Conservation (phyloP, 1,284 basidiomycete species). For the Trichosporon sp. region DNA sequence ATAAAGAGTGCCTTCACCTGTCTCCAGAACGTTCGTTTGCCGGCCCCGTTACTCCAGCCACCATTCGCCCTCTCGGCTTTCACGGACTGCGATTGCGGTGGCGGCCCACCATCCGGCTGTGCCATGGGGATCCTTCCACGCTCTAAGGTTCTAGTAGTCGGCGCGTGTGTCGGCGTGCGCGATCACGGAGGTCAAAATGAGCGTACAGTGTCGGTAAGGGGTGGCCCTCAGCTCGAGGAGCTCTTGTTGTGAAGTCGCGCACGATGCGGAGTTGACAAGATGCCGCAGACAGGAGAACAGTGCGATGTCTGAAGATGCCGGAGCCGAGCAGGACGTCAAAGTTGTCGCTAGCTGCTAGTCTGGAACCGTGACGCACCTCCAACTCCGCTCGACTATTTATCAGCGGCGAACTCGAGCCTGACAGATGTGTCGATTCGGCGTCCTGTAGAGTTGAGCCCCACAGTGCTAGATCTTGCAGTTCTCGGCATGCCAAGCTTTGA, state of each 20-base stretch:
- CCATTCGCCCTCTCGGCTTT: not conserved
- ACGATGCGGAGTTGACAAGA: not conserved
- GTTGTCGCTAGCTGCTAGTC: not conserved
- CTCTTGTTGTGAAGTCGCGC: not conserved
- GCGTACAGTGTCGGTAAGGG: not conserved
- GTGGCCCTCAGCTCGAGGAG: not conserved
- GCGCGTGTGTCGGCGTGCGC: not conserved
- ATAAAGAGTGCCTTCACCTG: constrained; percentile 67
- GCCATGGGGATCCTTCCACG: not conserved
- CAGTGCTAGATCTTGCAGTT: not conserved
- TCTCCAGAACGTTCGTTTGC: not conserved
- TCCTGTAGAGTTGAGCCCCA: not conserved
- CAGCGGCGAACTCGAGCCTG: not conserved
- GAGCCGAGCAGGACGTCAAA: not conserved
- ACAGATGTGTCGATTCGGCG: not conserved
- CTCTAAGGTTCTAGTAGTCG: not conserved
- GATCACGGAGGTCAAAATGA: not conserved
- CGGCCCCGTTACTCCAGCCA: not conserved
- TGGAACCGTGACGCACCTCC: not conserved
- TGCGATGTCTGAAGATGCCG: not conserved
- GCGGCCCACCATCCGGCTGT: not conserved
- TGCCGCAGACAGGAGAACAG: not conserved
- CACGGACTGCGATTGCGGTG: not conserved
- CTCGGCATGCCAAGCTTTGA: constrained; percentile 1
- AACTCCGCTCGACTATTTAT: not conserved